These are phyloP conservation scores for Geoglossum cookeanum DNA, from an alignment of 2,329 filamentous ascomycete species.

Conservation along the genomic window DNA sequence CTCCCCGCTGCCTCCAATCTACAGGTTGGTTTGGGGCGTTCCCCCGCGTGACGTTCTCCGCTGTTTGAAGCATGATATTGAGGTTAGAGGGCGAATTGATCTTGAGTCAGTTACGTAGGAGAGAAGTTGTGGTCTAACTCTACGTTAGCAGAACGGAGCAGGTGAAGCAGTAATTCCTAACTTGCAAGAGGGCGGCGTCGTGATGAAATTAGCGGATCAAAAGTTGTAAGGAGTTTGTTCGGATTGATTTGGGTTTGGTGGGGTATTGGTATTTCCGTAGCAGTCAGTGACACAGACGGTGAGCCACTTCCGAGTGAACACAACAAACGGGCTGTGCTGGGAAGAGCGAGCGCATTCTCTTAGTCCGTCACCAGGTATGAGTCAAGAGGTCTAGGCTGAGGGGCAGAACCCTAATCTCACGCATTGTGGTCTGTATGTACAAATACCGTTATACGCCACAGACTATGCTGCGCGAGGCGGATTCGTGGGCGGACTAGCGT, in stretches of 20 bases:
- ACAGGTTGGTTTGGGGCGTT: not conserved
- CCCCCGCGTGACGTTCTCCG: not conserved
- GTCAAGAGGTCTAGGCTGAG: not conserved
- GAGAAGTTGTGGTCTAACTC: not conserved
- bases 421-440: not conserved
- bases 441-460: no score
- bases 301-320: not conserved
- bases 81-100: not conserved
- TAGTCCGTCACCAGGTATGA: not conserved
- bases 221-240: not conserved
- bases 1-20: not conserved
- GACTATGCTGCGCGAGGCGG: no score
- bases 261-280: not conserved
- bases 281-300: not conserved
- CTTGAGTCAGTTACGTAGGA: not conserved
- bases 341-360: not conserved
- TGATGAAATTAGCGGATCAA: not conserved
- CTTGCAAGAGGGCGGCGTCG: not conserved
- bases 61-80: not conserved
- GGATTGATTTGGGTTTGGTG: not conserved
- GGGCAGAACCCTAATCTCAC: not conserved
- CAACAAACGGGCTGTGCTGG: not conserved
- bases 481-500: no score
- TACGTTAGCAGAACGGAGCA: not conserved
- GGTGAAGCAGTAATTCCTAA: not conserved